phyloP scores from a whole-genome alignment of 1,139 yeast species.

The Zhuliangozyma parablackwelliae region DNA sequence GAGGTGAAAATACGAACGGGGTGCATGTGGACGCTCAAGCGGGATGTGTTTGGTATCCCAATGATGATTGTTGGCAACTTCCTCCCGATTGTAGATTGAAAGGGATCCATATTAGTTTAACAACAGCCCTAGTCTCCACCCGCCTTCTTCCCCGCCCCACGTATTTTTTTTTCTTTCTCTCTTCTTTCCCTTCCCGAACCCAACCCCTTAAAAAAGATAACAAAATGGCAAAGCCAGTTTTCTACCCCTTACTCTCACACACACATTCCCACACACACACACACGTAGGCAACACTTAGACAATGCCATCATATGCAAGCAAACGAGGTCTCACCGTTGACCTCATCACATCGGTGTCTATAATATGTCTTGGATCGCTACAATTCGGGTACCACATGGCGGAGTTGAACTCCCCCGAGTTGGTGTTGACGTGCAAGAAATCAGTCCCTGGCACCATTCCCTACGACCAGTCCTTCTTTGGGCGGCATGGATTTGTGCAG shows the following conservation, averaged over 20 bases:
- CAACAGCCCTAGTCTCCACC: too few relatives aligned
- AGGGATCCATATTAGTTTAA: too few relatives aligned
- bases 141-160: background rate
- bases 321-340: conserved; percentile 17
- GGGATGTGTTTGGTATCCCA: conserved; percentile 63
- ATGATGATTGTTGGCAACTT: conserved; percentile 96
- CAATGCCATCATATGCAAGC: too few relatives aligned
- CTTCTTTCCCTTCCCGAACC: too few relatives aligned
- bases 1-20: conserved; percentile 59
- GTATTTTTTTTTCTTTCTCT: background rate
- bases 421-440: conserved; percentile 33
- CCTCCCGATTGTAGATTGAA: conserved; percentile 55
- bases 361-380: conserved; percentile 41
- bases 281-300: too few relatives aligned
- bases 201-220: too few relatives aligned
- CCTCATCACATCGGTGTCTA: conserved; percentile 27
- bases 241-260: too few relatives aligned
- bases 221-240: too few relatives aligned
- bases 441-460: conserved; percentile 29
- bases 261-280: too few relatives aligned
- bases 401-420: conserved; percentile 44
- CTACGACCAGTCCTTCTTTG: conserved; percentile 35
- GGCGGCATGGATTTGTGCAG: conserved; percentile 27
- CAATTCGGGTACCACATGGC: conserved; percentile 52
- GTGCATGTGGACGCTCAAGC: conserved; percentile 80